A percentile compares a stretch with the other conserved stretches of the same genome.
These are phyloP conservation scores for Suillus bovinus DNA, from an alignment of 768 basidiomycete genomes.

Conservation along the genomic window DNA sequence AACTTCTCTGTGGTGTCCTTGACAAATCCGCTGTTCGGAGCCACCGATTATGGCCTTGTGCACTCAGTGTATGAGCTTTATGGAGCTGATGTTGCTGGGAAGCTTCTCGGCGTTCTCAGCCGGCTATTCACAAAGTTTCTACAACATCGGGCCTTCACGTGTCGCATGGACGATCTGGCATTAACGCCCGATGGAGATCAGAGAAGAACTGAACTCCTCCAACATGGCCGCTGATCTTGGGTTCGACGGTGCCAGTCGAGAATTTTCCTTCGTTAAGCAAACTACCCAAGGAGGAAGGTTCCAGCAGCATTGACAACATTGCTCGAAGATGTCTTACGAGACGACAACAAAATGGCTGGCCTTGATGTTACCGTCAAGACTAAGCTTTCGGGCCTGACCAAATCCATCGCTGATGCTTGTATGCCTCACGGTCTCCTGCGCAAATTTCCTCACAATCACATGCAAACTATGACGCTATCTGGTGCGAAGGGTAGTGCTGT, in stretches of 20 bases:
- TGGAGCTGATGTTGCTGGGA: slow-evolving; percentile 85
- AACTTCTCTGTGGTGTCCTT: slow-evolving; percentile 89
- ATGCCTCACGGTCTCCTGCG: slow-evolving; percentile 87
- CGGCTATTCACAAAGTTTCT: slow-evolving; percentile 96
- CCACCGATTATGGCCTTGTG: slow-evolving; percentile 92
- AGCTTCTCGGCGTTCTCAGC: slow-evolving; percentile 89
- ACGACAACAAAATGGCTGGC: slow-evolving; percentile 97
- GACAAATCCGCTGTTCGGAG: slow-evolving; percentile 98
- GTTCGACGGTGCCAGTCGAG: slow-evolving; percentile 84
- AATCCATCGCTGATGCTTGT: slow-evolving; percentile 84
- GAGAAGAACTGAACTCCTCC: slow-evolving; percentile 65
- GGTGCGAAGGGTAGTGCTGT: slow-evolving; percentile 98
- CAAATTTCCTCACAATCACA: slow-evolving; percentile 96
- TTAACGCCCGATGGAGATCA: slow-evolving; percentile 81
- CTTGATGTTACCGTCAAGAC: slow-evolving; percentile 91
- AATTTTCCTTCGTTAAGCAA: slow-evolving; percentile 77
- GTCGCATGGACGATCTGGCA: slow-evolving; percentile 97
- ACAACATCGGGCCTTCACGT: slow-evolving; percentile 96
- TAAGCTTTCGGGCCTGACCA: slow-evolving; percentile 82
- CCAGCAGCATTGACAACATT: slow-evolving; percentile 59
- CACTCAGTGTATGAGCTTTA: slow-evolving; percentile 97
- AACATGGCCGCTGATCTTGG: slow-evolving; percentile 71
- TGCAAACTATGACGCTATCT: slow-evolving; percentile 98
- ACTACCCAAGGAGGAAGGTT: slow-evolving; percentile 52
- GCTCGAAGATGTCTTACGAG: slow-evolving; percentile 89